These are phyloP conservation scores for Yueomyces sinensis DNA, from an alignment of 805 yeast species.

Conservation along the genomic window DNA sequence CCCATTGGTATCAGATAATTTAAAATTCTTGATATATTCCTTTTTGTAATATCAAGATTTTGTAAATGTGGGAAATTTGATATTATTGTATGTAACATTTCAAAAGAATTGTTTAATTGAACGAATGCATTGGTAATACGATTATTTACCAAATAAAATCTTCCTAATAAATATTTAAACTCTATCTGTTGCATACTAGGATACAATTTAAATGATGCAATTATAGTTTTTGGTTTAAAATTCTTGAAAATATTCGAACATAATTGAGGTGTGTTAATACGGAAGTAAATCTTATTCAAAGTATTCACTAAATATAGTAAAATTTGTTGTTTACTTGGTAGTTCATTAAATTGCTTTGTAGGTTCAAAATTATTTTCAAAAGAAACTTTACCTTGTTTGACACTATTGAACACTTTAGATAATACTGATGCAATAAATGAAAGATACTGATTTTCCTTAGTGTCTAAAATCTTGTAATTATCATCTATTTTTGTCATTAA, in stretches of 20 bases:
- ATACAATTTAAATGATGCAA: constrained; percentile 32
- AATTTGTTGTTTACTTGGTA: constrained; percentile 31
- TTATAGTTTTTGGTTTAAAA: constrained; percentile 44
- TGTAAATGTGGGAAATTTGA: constrained; percentile 16
- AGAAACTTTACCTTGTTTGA: constrained; percentile 28
- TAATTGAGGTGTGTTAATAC: constrained; percentile 24
- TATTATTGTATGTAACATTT: constrained; percentile 11
- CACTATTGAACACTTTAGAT: constrained; percentile 46
- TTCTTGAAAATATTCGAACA: constrained; percentile 25
- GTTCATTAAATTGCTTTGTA: constrained; percentile 1
- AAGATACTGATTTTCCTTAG: constrained; percentile 25
- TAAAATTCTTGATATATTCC: constrained; percentile 27
- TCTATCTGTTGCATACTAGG: constrained; percentile 37
- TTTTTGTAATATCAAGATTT: constrained; percentile 1
- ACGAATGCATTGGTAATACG: constrained; percentile 37
- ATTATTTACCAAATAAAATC: constrained; percentile 40
- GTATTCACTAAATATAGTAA: constrained; percentile 39
- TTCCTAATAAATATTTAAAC: constrained; percentile 42
- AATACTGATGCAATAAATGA: constrained; percentile 40
- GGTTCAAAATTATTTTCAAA: constrained; percentile 5
- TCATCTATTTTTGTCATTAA: constrained; percentile 14
- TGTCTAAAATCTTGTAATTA: constrained; percentile 6
- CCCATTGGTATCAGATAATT: constrained; percentile 39
- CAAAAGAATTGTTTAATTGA: constrained; percentile 45
- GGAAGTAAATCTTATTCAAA: constrained; percentile 44